Conservation (phyloP, 495 filamentous ascomycete genomes). For the Annulohypoxylon stygium region DNA sequence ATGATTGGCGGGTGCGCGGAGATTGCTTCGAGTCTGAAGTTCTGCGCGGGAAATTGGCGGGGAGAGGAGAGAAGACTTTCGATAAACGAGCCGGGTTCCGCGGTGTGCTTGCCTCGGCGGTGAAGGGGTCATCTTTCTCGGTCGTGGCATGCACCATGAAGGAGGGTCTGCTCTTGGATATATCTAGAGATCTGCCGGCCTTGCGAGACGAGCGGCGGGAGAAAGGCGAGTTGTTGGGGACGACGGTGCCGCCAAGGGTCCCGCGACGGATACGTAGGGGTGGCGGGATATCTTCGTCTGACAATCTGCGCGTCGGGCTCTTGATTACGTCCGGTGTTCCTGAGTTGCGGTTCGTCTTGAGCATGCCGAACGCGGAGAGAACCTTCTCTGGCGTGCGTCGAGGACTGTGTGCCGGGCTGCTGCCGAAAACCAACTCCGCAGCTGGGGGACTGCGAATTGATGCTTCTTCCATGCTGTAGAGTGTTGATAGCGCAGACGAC, state of each 20-base stretch:
- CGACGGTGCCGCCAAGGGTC: constrained; percentile 26
- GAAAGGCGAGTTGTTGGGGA: neutral
- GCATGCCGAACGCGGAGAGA: constrained; percentile 28
- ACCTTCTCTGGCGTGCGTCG: constrained; percentile 15
- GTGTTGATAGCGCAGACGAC: constrained; percentile 59
- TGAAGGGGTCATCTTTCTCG: constrained; percentile 45
- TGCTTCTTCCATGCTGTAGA: constrained; percentile 60
- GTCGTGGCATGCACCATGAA: constrained; percentile 12
- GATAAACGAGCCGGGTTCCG: constrained; percentile 43
- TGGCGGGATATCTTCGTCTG: constrained; percentile 25
- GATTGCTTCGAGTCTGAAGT: neutral
- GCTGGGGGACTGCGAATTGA: constrained; percentile 38
- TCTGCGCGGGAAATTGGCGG: constrained; percentile 16
- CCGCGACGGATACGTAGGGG: constrained; percentile 36
- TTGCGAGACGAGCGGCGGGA: neutral
- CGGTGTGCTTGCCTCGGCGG: constrained; percentile 14
- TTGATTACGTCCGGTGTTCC: neutral
- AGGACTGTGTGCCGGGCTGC: neutral
- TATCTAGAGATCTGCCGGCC: neutral
- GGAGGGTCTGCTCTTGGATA: constrained; percentile 14
- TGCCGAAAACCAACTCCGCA: constrained; percentile 7
- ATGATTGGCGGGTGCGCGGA: neutral
- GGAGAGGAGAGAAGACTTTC: constrained; percentile 44
- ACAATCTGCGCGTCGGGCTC: constrained; percentile 18
- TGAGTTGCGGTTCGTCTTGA: constrained; percentile 11